Conservation (phyloP, 257 asterid species). For the Prunella vulgaris region DNA sequence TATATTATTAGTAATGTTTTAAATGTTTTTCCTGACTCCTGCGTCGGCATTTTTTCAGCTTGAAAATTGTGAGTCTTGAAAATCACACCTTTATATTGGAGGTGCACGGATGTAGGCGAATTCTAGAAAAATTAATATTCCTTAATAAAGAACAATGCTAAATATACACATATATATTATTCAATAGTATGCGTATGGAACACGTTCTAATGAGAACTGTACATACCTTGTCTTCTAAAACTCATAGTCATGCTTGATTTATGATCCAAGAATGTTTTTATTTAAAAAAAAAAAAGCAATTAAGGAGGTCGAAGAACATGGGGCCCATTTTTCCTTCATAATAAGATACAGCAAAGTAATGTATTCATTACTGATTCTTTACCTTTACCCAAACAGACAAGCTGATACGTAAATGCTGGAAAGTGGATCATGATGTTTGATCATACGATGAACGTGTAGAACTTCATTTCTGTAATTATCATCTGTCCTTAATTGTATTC, state of each 20-base stretch:
- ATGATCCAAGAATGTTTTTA: constrained; percentile 9
- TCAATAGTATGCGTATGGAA: neutral
- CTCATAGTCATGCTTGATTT: constrained; percentile 12
- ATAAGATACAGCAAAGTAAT: neutral
- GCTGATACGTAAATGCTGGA: constrained; percentile 8
- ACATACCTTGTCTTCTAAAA: constrained; percentile 8
- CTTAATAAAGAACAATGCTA: neutral
- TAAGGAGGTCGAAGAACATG: constrained; percentile 7
- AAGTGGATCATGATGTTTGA: neutral
- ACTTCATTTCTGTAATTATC: neutral
- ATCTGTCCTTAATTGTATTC: constrained; percentile 5
- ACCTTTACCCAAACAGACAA: constrained; percentile 10
- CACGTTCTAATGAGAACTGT: neutral
- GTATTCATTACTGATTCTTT: constrained; percentile 4
- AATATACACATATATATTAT: neutral
- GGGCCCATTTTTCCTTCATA: constrained; percentile 9
- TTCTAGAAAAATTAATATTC: neutral
- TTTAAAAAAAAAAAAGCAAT: constrained; percentile 15
- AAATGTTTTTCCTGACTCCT: neutral
- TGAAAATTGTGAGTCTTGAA: neutral
- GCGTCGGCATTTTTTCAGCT: constrained; percentile 6
- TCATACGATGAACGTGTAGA: neutral
- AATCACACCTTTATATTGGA: neutral
- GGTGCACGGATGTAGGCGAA: constrained; percentile 13
- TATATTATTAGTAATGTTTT: no score